These are phyloP conservation scores for Arbutus unedo DNA, from an alignment of 148 eudicot species.

Conservation along the genomic window DNA sequence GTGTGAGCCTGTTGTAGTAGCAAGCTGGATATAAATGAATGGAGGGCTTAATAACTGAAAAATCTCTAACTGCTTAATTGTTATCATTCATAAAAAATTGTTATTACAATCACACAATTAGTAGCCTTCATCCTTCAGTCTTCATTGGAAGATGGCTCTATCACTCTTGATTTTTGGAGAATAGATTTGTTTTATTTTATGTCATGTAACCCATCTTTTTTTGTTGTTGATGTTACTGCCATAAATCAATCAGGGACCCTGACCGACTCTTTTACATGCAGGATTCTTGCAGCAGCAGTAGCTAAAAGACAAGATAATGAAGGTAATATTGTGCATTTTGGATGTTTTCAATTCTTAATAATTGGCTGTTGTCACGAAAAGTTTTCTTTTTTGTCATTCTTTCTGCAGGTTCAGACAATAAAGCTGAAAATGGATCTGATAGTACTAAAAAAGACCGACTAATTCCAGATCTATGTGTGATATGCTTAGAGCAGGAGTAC, in stretches of 20 bases:
- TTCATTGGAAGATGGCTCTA: not conserved
- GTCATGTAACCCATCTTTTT: not conserved
- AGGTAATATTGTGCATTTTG: slow-evolving; percentile 31
- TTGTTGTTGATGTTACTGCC: not conserved
- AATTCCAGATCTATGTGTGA: slow-evolving; percentile 93
- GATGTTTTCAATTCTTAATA: not conserved
- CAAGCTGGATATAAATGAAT: not conserved
- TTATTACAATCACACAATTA: not conserved
- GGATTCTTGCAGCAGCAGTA: slow-evolving; percentile 95
- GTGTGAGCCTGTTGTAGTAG: not conserved
- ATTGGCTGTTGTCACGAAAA: not conserved
- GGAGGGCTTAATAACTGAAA: not conserved
- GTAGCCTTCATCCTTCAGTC: not conserved
- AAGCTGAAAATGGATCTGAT: slow-evolving; percentile 63
- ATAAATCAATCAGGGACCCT: not conserved
- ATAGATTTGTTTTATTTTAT: not conserved
- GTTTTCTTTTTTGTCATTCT: not conserved
- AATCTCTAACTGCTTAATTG: not conserved
- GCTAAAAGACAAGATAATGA: slow-evolving; percentile 65
- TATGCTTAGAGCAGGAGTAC: slow-evolving; percentile 93
- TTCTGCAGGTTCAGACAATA: slow-evolving; percentile 46
- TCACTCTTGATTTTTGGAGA: not conserved
- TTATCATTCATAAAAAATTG: not conserved
- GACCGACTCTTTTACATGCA: slow-evolving; percentile 23
- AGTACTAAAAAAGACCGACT: slow-evolving; percentile 51